Conservation (phyloP, 805 yeast species). For the Cyberlindnera mycetangii region DNA sequence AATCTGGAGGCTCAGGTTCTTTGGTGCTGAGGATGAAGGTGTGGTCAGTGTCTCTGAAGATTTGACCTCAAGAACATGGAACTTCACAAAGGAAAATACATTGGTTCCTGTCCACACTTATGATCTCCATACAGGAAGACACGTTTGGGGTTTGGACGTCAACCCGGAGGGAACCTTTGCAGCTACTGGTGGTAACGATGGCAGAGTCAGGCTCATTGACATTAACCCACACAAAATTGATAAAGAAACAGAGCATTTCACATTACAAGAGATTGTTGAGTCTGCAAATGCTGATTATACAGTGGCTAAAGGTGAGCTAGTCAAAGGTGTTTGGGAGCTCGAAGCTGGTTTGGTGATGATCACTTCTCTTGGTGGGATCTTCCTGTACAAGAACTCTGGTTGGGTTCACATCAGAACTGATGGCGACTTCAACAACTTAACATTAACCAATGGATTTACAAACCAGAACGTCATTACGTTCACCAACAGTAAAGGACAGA, state of each 20-base stretch:
- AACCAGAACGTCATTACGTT: conserved; percentile 34
- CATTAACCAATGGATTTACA: conserved; percentile 41
- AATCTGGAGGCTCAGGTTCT: conserved; percentile 79
- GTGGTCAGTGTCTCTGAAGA: conserved; percentile 82
- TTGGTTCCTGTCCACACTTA: conserved; percentile 37
- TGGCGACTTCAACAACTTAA: conserved; percentile 35
- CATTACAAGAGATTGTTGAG: conserved; percentile 34
- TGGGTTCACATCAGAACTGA: conserved; percentile 31
- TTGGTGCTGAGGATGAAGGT: conserved; percentile 33
- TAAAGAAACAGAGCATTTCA: conserved; percentile 28
- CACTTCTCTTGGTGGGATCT: conserved; percentile 58
- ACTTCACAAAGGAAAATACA: conserved; percentile 30
- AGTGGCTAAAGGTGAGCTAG: conserved; percentile 47
- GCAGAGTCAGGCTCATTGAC: conserved; percentile 67
- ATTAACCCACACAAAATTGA: conserved; percentile 34
- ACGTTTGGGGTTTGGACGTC: conserved; percentile 78
- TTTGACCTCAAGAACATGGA: conserved; percentile 81
- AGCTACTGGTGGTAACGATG: conserved; percentile 94
- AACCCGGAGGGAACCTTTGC: conserved; percentile 44
- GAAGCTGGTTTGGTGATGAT: conserved; percentile 44
- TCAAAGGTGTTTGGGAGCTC: conserved; percentile 58
- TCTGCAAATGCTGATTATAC: conserved; percentile 23
- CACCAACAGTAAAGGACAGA: conserved; percentile 39
- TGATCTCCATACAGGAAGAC: conserved; percentile 81
- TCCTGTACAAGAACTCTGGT: conserved; percentile 25